Evolutionary conservation across 176 grass and related monocot genomes (phyloP).

Genomic region (Musa schizocarpa): DNA sequence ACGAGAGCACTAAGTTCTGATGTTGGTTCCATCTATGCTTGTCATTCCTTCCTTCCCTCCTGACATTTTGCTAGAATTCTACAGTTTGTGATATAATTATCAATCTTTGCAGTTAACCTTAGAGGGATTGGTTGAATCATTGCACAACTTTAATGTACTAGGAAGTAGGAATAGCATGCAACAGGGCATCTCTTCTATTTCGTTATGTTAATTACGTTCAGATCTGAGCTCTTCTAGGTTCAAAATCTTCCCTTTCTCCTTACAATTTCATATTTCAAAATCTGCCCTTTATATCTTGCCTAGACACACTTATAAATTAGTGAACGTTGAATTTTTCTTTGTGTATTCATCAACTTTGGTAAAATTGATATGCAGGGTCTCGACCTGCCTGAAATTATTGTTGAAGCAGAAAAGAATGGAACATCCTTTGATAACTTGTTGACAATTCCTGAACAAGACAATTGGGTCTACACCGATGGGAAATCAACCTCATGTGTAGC

Average conservation of each 20-base stretch:
- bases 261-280: background rate
- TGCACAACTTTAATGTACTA: background rate
- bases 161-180: background rate
- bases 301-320: constrained; percentile 1
- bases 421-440: constrained; percentile 82
- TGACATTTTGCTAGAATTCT: too few species aligned
- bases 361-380: constrained; percentile 56
- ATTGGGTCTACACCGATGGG: constrained; percentile 78
- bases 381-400: constrained; percentile 79
- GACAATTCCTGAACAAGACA: constrained; percentile 72
- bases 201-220: background rate
- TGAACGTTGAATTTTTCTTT: constrained; percentile 4
- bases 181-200: background rate
- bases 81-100: too few species aligned
- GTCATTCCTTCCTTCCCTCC: too few species aligned
- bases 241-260: background rate
- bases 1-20: too few species aligned
- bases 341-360: constrained; percentile 6
- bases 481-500: constrained; percentile 87
- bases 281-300: background rate
- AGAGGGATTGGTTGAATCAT: too few species aligned
- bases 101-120: too few species aligned
- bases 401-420: constrained; percentile 80
- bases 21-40: too few species aligned
- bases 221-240: background rate